Percentiles rank a stretch among this genome's conserved stretches.
Evolutionary conservation across 148 eudicot species (phyloP).

Genomic region (Fagopyrum homotropicum): DNA sequence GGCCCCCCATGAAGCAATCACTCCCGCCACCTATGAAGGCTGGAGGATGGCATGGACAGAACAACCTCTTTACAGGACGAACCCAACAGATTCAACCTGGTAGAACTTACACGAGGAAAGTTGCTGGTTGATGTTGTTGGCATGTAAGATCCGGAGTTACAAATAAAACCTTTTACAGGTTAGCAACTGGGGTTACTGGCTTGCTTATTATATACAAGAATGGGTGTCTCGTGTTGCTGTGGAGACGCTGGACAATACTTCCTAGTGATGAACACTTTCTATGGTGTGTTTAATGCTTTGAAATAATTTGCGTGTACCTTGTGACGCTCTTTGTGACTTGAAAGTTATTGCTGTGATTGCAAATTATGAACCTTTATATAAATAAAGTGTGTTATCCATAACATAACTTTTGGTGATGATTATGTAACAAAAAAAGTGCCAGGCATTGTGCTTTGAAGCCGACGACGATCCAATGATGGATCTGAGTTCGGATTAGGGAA

Average conservation of each 20-base stretch:
- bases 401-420: neutral
- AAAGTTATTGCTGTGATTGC: too few relatives aligned
- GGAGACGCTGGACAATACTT: too few relatives aligned
- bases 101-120: conserved; percentile 52
- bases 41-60: conserved; percentile 74
- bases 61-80: conserved; percentile 41
- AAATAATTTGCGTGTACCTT: too few relatives aligned
- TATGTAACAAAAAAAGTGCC: too few relatives aligned
- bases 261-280: too few relatives aligned
- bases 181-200: too few relatives aligned
- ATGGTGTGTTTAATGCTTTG: too few relatives aligned
- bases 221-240: too few relatives aligned
- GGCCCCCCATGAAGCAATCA: conserved; percentile 40
- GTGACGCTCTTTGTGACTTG: too few relatives aligned
- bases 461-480: neutral
- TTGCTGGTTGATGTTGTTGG: conserved; percentile 44
- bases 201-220: too few relatives aligned
- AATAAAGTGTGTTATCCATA: neutral
- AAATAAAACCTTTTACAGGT: neutral
- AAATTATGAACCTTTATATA: too few relatives aligned
- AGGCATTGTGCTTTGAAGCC: neutral
- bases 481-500: neutral
- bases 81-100: conserved; percentile 46
- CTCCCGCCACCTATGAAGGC: conserved; percentile 78
- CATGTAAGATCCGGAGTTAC: neutral